Conservation (phyloP, 371 early-diverging fungal species). For the Mucor lusitanicus region DNA sequence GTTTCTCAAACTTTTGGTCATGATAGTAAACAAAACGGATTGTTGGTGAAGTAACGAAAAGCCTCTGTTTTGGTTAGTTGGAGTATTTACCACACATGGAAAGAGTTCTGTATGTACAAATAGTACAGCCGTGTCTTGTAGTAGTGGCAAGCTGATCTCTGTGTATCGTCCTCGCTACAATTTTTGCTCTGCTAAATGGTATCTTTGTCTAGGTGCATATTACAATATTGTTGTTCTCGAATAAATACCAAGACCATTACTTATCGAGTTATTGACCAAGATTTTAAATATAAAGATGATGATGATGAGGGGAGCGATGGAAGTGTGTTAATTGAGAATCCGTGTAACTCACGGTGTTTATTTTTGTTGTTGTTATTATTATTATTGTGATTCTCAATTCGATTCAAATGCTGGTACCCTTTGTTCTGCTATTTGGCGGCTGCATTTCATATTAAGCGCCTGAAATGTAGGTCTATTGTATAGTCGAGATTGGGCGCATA, state of each 20-base stretch:
- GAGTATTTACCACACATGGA: not conserved
- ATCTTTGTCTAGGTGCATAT: not conserved
- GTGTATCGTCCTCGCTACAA: not conserved
- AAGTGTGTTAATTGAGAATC: not conserved
- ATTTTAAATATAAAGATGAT: not conserved
- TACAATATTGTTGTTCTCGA: not conserved
- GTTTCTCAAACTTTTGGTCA: constrained; percentile 6
- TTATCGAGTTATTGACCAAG: not conserved
- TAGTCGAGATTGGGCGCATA: not conserved
- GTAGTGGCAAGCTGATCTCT: not conserved
- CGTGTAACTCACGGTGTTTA: not conserved
- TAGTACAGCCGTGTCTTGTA: not conserved
- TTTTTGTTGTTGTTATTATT: not conserved
- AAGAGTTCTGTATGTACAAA: not conserved
- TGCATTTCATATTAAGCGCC: not conserved
- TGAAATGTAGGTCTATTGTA: not conserved
- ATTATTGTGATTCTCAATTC: not conserved
- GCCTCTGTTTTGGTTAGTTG: not conserved
- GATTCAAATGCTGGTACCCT: not conserved
- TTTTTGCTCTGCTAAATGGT: not conserved
- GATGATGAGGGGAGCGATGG: not conserved
- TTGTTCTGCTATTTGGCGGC: not conserved
- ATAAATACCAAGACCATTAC: not conserved
- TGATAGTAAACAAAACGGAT: constrained; percentile 2
- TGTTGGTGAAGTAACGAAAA: not conserved